phyloP scores from a whole-genome alignment of 441 rosid species.

The Arabidopsis hybrid region DNA sequence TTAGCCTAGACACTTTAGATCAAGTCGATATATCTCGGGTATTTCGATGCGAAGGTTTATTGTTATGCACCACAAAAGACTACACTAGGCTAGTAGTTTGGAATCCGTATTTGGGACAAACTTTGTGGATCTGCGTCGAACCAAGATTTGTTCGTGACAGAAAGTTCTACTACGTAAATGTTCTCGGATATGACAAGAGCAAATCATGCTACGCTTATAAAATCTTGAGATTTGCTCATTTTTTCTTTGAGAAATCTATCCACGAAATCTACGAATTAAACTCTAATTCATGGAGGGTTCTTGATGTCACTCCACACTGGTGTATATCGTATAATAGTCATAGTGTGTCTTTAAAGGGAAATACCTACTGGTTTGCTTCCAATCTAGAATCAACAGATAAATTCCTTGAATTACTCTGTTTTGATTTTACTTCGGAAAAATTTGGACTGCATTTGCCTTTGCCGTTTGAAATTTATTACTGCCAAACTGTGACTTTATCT shows the following conservation, averaged over 20 bases:
- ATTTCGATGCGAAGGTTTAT: constrained; percentile 21
- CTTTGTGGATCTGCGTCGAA: no score
- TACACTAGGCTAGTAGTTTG: constrained; percentile 19
- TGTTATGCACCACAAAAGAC: constrained; percentile 23
- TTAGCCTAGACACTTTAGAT: constrained; percentile 1
- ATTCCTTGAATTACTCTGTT: constrained; percentile 10
- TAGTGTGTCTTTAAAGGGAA: neutral
- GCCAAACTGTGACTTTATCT: neutral
- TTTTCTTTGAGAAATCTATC: no score
- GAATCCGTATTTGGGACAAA: constrained; percentile 5
- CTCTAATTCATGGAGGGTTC: constrained; percentile 30
- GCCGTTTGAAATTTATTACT: neutral
- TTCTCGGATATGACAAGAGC: constrained; percentile 17
- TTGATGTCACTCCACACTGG: constrained; percentile 16
- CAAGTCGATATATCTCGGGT: constrained; percentile 7
- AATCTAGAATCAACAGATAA: no score
- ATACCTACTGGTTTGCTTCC: neutral
- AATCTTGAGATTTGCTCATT: constrained; percentile 9
- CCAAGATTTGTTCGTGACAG: no score
- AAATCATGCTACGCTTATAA: neutral
- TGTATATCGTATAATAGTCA: neutral
- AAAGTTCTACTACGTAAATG: neutral
- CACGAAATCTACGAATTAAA: neutral
- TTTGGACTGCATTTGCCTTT: constrained; percentile 8
- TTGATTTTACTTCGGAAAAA: neutral